Base-by-base conservation (phyloP, 768 basidiomycete genomes). In the Arthromyces matolae region DNA sequence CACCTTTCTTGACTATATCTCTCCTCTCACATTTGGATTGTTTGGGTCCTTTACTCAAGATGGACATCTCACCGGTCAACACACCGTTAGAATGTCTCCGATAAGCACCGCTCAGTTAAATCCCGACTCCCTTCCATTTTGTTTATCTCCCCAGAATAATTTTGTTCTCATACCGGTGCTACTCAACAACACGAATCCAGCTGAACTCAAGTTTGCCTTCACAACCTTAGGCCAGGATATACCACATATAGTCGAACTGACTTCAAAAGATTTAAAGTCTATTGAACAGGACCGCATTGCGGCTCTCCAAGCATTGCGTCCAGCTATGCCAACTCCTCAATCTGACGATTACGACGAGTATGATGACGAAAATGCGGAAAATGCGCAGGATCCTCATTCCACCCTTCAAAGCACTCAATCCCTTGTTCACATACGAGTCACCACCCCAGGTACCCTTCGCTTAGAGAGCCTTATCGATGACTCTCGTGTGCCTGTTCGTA, bases 31-130 rank as follows among this genome's bases (percentile, higher is more conserved):
- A 12, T 76, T 84, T 33, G 79, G 79, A 14, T 57, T 81, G 9
- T 50, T 85, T 10, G 64, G 76, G 3, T 56, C 71, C 18, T 62
- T 71, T 31, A 60, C 57, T 14, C 60, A 69, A 32, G 84, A 88
- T 52, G 62, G 70, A 4, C 83, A 89, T 60, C 69, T 90, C 7
- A 77, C 83, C 25, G 94, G 94, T 27, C 86, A 93, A 64, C 91
- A 94, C 60, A 93, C 91, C 0, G 86, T 98, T 42, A 83, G 87
- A 54, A 85, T 94, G 78, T 90, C 92, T 0, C 93, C 93, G 8
- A 92, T 91, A 57, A 91, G 93, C 63, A 96, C 93, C 2, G 94
- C 93, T 4, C 84, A 86, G 18, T 72, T 98, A 35, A 94, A 95
- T 57, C 91, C 90, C 9, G 73, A 84, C 49, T 73, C 68, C 12